Evolutionary conservation across 768 basidiomycete species (phyloP), one percentile per base, ranked within the genome.

Genomic region (Gyrodon lividus): DNA sequence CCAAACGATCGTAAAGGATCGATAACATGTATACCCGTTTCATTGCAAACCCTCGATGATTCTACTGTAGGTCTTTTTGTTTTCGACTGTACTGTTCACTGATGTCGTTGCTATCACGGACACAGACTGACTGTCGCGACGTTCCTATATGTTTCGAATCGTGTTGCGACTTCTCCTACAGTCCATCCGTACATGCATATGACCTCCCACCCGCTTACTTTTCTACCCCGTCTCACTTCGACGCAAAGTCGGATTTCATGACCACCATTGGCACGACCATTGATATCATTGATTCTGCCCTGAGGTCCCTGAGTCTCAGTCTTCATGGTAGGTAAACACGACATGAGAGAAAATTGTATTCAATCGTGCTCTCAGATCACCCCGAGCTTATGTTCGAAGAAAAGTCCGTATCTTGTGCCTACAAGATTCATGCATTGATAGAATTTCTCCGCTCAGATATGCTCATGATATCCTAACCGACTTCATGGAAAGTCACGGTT

Each of bases 311-410:
- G 35, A 90, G 88, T 61, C 64, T 89, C 55, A 72, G 80, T 24
- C 88, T 92, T 31, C 88, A 89, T 60, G 77, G 89, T 90, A 62
- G 54, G 78, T 51, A 34, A 20, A 26, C 28, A 2, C 14, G 24
- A 5, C 43, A 46, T 38, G 23, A 42, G 26, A 38, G 43, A 19
- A 16, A 13, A 16, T 16, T 12, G 17, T 51, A 42, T 50, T 34
- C 42, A 67, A 51, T 43, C 33, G 41, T 53, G 28, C 2, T 42
- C 24, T 77, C 38, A 88, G 87, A 65, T 47, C 80, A 86, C 58
- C 87, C 87, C 7, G 87, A 89, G 63, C 62, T 84, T 52, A 73
- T 65, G 55, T 90, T 86, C 60, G 62, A 86, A 54, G 88, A 90
- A 67, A 73, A 70, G 87, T 84, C 23, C 28, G 77, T 71, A 35